A percentile compares a stretch with the other conserved stretches of the same genome.
Conservation (phyloP, 805 yeast genomes). For the Metschnikowia aberdeeniae region DNA sequence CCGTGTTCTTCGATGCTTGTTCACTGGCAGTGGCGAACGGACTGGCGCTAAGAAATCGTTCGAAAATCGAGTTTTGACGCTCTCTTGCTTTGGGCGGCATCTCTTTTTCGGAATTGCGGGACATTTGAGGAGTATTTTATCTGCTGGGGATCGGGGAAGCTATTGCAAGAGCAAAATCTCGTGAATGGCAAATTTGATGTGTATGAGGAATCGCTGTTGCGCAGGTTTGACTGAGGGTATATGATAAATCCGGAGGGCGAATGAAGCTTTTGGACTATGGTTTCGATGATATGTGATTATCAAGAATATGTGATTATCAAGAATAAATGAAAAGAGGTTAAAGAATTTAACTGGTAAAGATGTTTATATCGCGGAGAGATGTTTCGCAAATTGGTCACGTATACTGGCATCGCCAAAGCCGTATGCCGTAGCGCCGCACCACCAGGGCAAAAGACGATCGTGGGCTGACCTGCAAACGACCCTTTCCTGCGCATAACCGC, state of each 20-base stretch:
- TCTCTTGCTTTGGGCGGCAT: not conserved
- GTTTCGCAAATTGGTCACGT: constrained; percentile 4
- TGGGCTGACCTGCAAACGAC: constrained; percentile 5
- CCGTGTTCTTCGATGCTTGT: not conserved
- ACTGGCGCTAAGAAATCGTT: constrained; percentile 5
- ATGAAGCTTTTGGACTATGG: too few species aligned
- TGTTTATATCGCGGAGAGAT: constrained; percentile 2
- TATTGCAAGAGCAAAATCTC: too few species aligned
- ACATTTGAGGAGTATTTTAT: not conserved
- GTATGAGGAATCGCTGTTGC: too few species aligned
- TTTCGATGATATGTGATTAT: too few species aligned
- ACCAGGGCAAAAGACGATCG: constrained; percentile 3
- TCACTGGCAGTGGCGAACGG: constrained; percentile 1
- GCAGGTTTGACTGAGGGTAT: too few species aligned
- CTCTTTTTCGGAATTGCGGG: not conserved
- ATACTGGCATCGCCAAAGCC: constrained; percentile 3
- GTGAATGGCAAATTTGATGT: too few species aligned
- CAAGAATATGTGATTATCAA: too few species aligned
- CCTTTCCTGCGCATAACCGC: constrained; percentile 1
- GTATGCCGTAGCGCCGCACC: constrained; percentile 5
- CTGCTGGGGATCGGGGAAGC: too few species aligned
- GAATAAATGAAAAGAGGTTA: too few species aligned
- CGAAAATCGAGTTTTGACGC: constrained; percentile 6
- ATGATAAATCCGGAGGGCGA: too few species aligned
- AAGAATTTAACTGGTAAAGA: not conserved